Evolutionary conservation across 2,329 filamentous ascomycete species (phyloP), one percentile per base, ranked within the genome.

Genomic region (Phaeosphaeriaceae sp.): DNA sequence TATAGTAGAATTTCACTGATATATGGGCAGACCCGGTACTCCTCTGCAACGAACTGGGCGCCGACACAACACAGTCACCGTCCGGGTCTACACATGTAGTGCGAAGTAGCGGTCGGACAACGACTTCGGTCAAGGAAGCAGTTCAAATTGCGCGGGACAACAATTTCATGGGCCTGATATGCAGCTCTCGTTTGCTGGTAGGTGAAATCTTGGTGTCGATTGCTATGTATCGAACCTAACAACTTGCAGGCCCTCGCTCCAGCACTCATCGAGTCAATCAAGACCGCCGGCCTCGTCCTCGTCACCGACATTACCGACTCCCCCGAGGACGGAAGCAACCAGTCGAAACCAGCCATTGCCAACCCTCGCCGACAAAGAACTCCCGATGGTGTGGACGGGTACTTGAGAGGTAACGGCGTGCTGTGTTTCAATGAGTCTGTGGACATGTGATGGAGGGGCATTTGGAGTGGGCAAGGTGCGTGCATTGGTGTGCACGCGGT

Each of bases 101-200:
- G 47, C 73, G 82, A 46, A 86, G 84, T 66, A 91, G 88, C 65
- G 92, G 91, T 17, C 85, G 90, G 55, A 86, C 88, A 48, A 91
- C 89, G 15, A 90, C 90, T 64, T 97, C 92, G 6, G 92, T 98
- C 66, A 99, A 98, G 80, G 94, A 99, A 76, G 92, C 92, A 4
- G 95, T 97, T 15, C 87, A 93, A 63, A 92, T 96, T 72, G 93
- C 94, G 21, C 91, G 96, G 78, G 91, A 89, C 74, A 99, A 99
- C 76, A 99, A 99, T 76, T 92, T 99, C 66, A 99, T 99, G 95
- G 95, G 95, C 2, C 77, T 99, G 71, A 91, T 98, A 59, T 97
- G 93, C 79, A 93, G 89, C 67, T 94, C 92, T 31, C 87, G 90
- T 66, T 83, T 99, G 63, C 79, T 99, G 82, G 92, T 96, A 84